phyloP scores from a whole-genome alignment of 176 grass and related monocot genomes.

The Avena insularis region DNA sequence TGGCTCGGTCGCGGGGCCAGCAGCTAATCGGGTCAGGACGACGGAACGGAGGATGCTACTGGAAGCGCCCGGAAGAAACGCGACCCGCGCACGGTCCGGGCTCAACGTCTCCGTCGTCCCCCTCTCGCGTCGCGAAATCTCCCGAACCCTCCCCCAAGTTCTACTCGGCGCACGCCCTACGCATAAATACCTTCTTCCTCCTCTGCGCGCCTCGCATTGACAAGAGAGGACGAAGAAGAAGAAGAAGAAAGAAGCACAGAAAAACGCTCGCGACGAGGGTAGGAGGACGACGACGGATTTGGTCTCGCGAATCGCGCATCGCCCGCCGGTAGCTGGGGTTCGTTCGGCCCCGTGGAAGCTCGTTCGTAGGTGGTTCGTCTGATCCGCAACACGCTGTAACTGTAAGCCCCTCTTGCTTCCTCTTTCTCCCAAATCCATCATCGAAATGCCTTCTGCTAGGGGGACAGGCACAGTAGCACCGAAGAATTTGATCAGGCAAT shows the following conservation, averaged over 20 bases:
- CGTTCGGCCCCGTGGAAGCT: slow-evolving; percentile 38
- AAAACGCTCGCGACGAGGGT: slow-evolving; percentile 22
- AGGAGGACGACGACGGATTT: slow-evolving; percentile 9
- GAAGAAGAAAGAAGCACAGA: background rate
- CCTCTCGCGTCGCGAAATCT: slow-evolving; percentile 39
- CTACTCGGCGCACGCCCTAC: background rate
- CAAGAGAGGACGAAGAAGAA: no score
- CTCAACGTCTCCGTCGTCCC: background rate
- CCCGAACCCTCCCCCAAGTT: slow-evolving; percentile 18
- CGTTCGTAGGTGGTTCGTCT: slow-evolving; percentile 38
- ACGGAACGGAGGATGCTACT: background rate
- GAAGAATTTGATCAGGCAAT: background rate
- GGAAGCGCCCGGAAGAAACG: slow-evolving; percentile 35
- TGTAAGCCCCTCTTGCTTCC: slow-evolving; percentile 30
- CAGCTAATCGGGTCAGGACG: no score
- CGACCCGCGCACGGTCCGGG: background rate
- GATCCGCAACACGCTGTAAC: background rate
- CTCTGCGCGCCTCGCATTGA: background rate
- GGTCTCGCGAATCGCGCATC: slow-evolving; percentile 20
- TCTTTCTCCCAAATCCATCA: background rate
- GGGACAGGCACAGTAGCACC: background rate
- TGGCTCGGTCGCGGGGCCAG: no score
- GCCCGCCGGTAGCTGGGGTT: slow-evolving; percentile 32
- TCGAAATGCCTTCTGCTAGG: background rate
- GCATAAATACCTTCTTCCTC: slow-evolving; percentile 3